Conservation (phyloP, 129 eudicot genomes). For the Flaveria ramosissima region DNA sequence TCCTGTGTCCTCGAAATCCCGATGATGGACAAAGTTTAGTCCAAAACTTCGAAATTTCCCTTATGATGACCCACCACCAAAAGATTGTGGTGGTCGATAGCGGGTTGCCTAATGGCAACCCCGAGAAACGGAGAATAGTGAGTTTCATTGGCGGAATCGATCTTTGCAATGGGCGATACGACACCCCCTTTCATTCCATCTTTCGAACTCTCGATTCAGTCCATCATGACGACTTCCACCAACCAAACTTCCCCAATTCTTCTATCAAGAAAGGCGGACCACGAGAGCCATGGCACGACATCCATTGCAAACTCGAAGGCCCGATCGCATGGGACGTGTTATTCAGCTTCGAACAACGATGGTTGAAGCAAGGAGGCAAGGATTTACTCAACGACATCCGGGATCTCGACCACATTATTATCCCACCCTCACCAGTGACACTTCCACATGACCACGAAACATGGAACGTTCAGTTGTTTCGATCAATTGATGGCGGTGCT, state of each 20-base stretch:
- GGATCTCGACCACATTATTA: slow-evolving; percentile 47
- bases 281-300: slow-evolving; percentile 92
- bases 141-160: slow-evolving; percentile 85
- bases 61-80: slow-evolving; percentile 92
- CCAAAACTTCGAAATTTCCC: slow-evolving; percentile 55
- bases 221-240: slow-evolving; percentile 83
- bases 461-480: slow-evolving; percentile 80
- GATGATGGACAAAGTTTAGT: slow-evolving; percentile 78
- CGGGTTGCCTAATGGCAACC: slow-evolving; percentile 60
- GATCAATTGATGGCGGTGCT: slow-evolving; percentile 88
- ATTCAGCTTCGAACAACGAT: slow-evolving; percentile 76
- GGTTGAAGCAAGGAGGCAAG: slow-evolving; percentile 74
- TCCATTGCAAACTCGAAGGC: slow-evolving; percentile 75
- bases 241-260: slow-evolving; percentile 58
- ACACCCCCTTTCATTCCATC: slow-evolving; percentile 72
- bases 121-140: slow-evolving; percentile 60
- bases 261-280: slow-evolving; percentile 81
- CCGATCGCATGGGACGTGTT: slow-evolving; percentile 85
- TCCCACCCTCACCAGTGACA: slow-evolving; percentile 67
- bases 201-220: slow-evolving; percentile 61
- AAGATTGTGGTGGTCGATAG: slow-evolving; percentile 73
- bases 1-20: slow-evolving; percentile 83
- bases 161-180: slow-evolving; percentile 87
- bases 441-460: slow-evolving; percentile 59
- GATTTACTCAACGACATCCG: slow-evolving; percentile 49